Base-by-base conservation (phyloP, 176 grass and related monocot genomes). In the Paspalum vaginatum region DNA sequence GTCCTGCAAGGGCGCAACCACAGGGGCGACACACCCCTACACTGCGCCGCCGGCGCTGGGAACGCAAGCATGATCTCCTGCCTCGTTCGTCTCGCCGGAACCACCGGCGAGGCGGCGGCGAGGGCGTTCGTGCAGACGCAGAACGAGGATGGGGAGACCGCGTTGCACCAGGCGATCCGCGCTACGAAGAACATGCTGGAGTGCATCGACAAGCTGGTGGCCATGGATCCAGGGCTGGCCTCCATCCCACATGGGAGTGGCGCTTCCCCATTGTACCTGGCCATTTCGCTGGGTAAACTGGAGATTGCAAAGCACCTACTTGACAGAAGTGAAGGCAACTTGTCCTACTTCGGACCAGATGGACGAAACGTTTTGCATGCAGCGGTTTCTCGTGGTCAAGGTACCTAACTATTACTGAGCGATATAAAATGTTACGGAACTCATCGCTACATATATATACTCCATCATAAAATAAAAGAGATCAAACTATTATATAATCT, bases 61-160 rank as follows among this genome's bases (percentile, higher is more conserved):
- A n/a, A 44, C 41, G 40, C 39, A 2, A 4, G 8, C 18, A 46
- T 68, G 41, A 10, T 68, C 41, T 8, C 40, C 40, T 46, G 18
- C 65, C 37, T 68, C 64, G 4, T 44, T 10, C 12, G 0, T 0
- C 41, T 67, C 64, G 9, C 5, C 39, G 40, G 18, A 0, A 7
- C 40, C 42, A 1, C 4, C 20, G 41, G n/a, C 8, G 39, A 44
- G 18, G 5, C 8, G 20, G 24, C 2, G 38, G 39, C 16, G 38
- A 42, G 4, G 65, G 18, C 4, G 9, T 10, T 68, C 41, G 7
- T 68, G 9, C 22, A 41, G 41, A 22, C 13, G 65, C 65, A 10
- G 65, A 68, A 68, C 65, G 8, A 22, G 65, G 22, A 8, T 11
- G 65, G 65, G 65, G 41, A 68, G 65, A 68, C 65, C 65, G 65